Percentiles rank a stretch among this genome's conserved stretches.
Conservation (phyloP, 768 basidiomycete genomes). For the Crassisporium funariophilum region DNA sequence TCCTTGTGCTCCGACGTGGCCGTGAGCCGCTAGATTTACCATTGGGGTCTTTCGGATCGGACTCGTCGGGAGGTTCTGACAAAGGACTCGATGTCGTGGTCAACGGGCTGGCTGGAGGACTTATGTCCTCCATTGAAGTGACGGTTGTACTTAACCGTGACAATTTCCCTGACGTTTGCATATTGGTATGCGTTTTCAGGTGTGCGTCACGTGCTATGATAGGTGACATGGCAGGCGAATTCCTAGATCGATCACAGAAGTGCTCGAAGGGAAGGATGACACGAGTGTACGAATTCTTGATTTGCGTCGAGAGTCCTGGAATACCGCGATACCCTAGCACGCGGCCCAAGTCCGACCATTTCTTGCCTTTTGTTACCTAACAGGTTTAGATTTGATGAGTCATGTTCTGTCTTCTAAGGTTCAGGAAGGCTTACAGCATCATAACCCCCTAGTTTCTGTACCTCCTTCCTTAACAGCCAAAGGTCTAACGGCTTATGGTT, state of each 20-base stretch:
- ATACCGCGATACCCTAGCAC: conserved; percentile 81
- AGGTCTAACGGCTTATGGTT: conserved; percentile 92
- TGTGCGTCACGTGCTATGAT: conserved; percentile 44
- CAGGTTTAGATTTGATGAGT: conserved; percentile 13
- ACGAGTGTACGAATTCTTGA: conserved; percentile 86
- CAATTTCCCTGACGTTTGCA: conserved; percentile 40
- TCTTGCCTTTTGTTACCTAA: conserved; percentile 81
- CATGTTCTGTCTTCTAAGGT: conserved; percentile 16
- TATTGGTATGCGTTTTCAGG: conserved; percentile 57
- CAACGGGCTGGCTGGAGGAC: conserved; percentile 72
- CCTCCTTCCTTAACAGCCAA: conserved; percentile 92
- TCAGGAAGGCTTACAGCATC: conserved; percentile 60
- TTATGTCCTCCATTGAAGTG: conserved; percentile 45
- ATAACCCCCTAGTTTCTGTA: conserved; percentile 85
- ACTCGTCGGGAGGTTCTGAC: conserved; percentile 81
- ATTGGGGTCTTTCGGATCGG: conserved; percentile 59
- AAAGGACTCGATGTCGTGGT: conserved; percentile 78
- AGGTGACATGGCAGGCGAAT: conserved; percentile 55
- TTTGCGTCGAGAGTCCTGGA: conserved; percentile 80
- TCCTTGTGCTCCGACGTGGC: conserved; percentile 55
- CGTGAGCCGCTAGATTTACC: conserved; percentile 41
- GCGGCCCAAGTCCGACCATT: conserved; percentile 88
- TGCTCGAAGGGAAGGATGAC: conserved; percentile 97
- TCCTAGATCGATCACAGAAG: conserved; percentile 77
- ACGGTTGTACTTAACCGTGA: conserved; percentile 42